Base-by-base conservation (phyloP, 345 rosid species). In the Punica granatum region DNA sequence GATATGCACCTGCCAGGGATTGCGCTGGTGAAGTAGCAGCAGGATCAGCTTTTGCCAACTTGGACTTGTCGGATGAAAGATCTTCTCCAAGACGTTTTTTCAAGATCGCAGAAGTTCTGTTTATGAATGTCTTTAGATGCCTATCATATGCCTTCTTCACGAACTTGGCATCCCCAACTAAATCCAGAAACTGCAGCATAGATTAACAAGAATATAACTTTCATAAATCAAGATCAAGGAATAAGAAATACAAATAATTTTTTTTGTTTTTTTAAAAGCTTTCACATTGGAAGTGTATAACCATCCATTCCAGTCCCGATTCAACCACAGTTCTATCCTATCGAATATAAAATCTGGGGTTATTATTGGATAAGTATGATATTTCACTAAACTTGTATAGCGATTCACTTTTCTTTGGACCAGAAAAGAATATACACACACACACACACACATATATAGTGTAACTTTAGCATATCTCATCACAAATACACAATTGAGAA, bases 71-170 rank as follows among this genome's bases (percentile, higher is more conserved):
- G 21, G 98, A 92, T 43, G 88, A 65, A 73, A 73, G 85, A 46
- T 95, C 98, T 69, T 92, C 98, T 3, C 96, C 96, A 43, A 81
- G 86, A 51, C 96, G 92, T 78, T 95, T 95, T 76, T 73, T 95
- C 18, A 84, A 73, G 67, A 86, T 90, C 60, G 92, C 77, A 39
- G 79, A 81, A 77, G 88, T 80, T 73, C 84, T 37, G 41, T 37
- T 86, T 74, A 84, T 65, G 77, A 95, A 92, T 62, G 84, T 80
- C 72, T 85, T 88, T 32, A 94, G 87, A 73, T 95, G 99, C 58
- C 85, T 81, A 75, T 88, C 87, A 75, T 87, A 89, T 15, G 97
- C 98, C 72, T 80, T 95, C 77, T 85, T 75, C 36, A 88, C 79
- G 54, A 81, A 71, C 69, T 78, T 80, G 3, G 67, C 84, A 72